Base-by-base conservation (phyloP, 768 basidiomycete species). In the Xerocomellus amylosporus region DNA sequence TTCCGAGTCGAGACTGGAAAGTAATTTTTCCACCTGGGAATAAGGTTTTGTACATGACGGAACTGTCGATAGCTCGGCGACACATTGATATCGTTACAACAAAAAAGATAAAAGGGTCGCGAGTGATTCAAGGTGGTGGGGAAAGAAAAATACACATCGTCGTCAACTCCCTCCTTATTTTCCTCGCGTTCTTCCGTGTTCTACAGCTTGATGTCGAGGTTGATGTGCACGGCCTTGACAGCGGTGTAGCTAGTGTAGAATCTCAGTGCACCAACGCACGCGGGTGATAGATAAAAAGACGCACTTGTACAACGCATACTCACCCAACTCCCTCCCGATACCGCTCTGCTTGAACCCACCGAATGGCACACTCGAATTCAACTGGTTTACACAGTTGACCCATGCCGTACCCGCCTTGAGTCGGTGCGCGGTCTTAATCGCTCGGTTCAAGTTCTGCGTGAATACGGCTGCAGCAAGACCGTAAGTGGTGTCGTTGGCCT, bases 381-480 rank as follows among this genome's bases (percentile, higher is more conserved):
- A 47, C 30, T 62, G 58, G 51, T 75, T 72, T 12, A 62, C 50
- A 40, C 68, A 73, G 54, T 73, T 74, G 41, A 86, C 76, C 87
- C 88, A 93, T 4, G 79, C 82, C 6, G 90, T 93, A 33, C 94
- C 94, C 5, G 91, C 88, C 63, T 89, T 80, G 55, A 98, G 74
- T 54, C 72, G 77, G 67, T 91, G 85, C 8, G 90, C 88, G 2
- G 85, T 83, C 54, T 75, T 73, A 50, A 95, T 72, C 0, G 90
- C 92, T 26, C 87, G 79, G 59, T 80, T 83, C 74, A 96, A 71
- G 71, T 95, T 79, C 64, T 83, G 77, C 34, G 88, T 85, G 78
- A 94, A 97, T 49, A 98, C 84, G 8, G 88, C 88, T 3, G 89
- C 85, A 14, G 92, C 93, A 42, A 97, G 82, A 54, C 95, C 95